phyloP scores from a whole-genome alignment of 2,329 filamentous ascomycete species.

The Claviceps fusiformis region DNA sequence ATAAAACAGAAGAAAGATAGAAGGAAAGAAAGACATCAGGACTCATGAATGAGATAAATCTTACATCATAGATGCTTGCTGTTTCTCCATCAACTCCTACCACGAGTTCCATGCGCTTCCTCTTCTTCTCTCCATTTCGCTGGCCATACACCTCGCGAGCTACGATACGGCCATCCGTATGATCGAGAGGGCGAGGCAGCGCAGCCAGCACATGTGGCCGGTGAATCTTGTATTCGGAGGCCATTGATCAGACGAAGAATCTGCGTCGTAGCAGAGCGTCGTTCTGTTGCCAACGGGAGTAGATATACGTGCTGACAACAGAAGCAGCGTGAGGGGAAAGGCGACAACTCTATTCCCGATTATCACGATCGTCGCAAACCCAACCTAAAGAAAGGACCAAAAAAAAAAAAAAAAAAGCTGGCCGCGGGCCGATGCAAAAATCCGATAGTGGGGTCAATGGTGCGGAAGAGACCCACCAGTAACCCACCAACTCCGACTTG shows the following conservation, averaged over 20 bases:
- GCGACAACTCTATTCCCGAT: not conserved
- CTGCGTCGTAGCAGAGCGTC: not conserved
- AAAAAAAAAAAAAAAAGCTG: conserved; percentile 22
- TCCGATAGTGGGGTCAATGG: conserved; percentile 18
- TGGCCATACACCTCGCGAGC: conserved; percentile 49
- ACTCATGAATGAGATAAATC: conserved; percentile 11
- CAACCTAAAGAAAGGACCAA: conserved; percentile 14
- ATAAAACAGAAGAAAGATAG: no score
- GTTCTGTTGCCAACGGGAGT: not conserved
- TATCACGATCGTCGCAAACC: not conserved
- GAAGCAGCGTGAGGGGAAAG: not conserved
- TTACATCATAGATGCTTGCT: conserved; percentile 51
- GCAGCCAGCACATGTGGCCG: conserved; percentile 50
- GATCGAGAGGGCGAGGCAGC: conserved; percentile 44
- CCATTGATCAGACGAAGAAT: conserved; percentile 27
- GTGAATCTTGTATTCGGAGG: conserved; percentile 47
- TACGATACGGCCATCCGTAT: conserved; percentile 35
- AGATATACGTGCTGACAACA: not conserved
- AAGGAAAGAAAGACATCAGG: not conserved
- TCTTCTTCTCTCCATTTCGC: conserved; percentile 42
- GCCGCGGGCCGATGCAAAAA: conserved; percentile 20
- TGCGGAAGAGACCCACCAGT: not conserved
- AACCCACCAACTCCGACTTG: not conserved
- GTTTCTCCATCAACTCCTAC: conserved; percentile 54
- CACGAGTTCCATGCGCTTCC: conserved; percentile 48